Evolutionary conservation across 306 rosid genomes (phyloP), one percentile per base, ranked within the genome.

Genomic region (Pterocarpus santalinus): DNA sequence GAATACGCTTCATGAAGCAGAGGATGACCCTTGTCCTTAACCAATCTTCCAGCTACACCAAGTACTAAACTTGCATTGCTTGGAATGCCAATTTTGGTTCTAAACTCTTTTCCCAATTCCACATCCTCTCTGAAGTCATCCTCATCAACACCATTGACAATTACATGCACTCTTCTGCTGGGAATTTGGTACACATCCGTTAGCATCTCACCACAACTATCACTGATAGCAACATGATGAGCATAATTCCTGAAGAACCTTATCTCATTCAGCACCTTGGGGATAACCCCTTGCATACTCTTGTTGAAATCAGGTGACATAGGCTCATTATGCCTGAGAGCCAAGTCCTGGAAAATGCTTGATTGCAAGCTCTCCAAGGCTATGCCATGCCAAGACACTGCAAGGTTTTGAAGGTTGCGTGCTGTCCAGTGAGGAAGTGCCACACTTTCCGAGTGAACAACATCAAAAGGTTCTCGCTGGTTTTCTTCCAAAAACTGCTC

Each of bases 351-450:
- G 85, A 86, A 92, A 30, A 95, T 87, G 39, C 80, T 81, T 13
- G 99, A 95, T 81, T 95, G 98, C 64, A 95, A 77, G 89, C 93
- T 91, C 83, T 95, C 99, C 0, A 95, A 79, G 3, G 99, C 99
- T 65, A 95, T 93, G 75, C 99, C 99, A 65, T 95, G 99, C 99
- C 99, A 93, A 2, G 99, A 88, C 9, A 95, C 99, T 2, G 91
- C 99, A 10, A 95, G 98, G 68, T 95, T 95, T 8, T 86, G 76
- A 65, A 95, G 83, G 5, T 87, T 69, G 0, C 89, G 82, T 4
- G 98, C 99, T 13, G 87, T 60, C 92, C 94, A 86, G 11, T 91
- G 92, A 84, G 98, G 99, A 5, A 95, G 93, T 22, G 99, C 96
- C 1, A 95, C 99, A 75, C 99, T 93, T 79, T 95, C 99, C 0